Evolutionary conservation across 805 yeast genomes (phyloP).

Genomic region (Wickerhamomyces strasburgensis): DNA sequence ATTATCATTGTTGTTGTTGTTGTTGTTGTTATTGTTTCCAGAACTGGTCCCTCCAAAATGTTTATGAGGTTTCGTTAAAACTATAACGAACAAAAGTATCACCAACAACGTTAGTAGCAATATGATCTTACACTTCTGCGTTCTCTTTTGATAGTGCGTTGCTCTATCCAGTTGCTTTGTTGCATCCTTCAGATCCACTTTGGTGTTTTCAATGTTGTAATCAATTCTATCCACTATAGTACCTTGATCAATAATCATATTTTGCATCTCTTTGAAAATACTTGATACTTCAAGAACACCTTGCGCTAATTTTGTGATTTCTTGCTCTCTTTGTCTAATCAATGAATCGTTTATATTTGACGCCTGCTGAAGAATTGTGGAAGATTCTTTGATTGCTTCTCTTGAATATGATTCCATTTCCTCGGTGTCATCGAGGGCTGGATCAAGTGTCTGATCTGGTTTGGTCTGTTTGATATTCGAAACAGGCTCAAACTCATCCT

Average conservation of each 20-base stretch:
- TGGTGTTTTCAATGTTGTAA: constrained; percentile 81
- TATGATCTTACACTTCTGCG: constrained; percentile 87
- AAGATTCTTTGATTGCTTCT: constrained; percentile 47
- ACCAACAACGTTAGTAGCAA: constrained; percentile 68
- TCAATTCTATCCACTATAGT: constrained; percentile 90
- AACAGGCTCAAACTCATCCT: constrained; percentile 61
- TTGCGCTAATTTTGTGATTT: constrained; percentile 85
- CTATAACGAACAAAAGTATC: constrained; percentile 61
- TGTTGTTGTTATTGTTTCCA: constrained; percentile 21
- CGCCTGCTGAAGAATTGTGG: constrained; percentile 30
- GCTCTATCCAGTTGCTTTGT: constrained; percentile 76
- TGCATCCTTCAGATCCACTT: constrained; percentile 67
- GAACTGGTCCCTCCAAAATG: constrained; percentile 10
- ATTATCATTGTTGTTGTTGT: constrained; percentile 20
- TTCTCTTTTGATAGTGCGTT: constrained; percentile 74
- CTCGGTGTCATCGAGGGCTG: constrained; percentile 29
- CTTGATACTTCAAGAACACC: constrained; percentile 92
- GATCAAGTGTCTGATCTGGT: constrained; percentile 14
- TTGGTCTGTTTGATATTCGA: constrained; percentile 24
- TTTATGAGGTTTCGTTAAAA: constrained; percentile 58
- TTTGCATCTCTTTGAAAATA: constrained; percentile 89
- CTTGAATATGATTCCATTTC: constrained; percentile 48
- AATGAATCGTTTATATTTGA: constrained; percentile 34
- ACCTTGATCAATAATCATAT: constrained; percentile 91
- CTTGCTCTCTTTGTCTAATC: constrained; percentile 76